phyloP scores from a whole-genome alignment of 164 flowering plant species.

The Aristolochia fimbriata region DNA sequence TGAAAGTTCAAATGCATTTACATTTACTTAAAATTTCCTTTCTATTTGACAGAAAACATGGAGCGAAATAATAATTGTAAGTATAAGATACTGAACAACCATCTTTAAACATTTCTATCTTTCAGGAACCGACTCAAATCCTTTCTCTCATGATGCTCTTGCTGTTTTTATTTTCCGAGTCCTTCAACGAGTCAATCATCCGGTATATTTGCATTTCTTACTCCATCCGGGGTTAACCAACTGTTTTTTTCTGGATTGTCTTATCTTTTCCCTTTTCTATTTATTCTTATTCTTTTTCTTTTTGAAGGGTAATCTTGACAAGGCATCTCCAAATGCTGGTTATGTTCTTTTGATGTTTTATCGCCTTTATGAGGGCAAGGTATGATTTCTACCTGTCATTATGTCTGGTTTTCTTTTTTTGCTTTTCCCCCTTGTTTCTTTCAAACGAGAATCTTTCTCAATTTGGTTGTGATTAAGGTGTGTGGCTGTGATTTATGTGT shows the following conservation, averaged over 20 bases:
- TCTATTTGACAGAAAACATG: no score
- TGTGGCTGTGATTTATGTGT: no score
- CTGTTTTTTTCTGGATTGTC: neutral
- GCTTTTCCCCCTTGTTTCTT: no score
- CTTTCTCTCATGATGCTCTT: conserved; percentile 85
- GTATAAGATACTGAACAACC: no score
- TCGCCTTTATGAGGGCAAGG: conserved; percentile 95
- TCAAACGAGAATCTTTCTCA: no score
- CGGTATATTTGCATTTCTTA: conserved; percentile 32
- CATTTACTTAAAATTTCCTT: no score
- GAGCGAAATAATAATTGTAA: no score
- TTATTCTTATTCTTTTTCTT: neutral
- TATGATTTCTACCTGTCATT: conserved; percentile 10
- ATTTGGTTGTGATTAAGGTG: no score
- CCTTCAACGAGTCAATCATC: conserved; percentile 86
- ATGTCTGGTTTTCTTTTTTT: neutral
- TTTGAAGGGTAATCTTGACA: conserved; percentile 83
- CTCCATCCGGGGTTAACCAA: no score
- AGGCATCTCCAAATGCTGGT: conserved; percentile 85
- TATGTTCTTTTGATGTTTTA: conserved; percentile 93
- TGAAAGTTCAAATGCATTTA: no score
- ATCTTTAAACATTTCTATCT: conserved; percentile 1
- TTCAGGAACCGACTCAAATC: conserved; percentile 87
- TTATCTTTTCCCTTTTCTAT: neutral
- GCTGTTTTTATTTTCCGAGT: conserved; percentile 92